Conservation (phyloP, 305 asterid species). For the Plantago coronopus region DNA sequence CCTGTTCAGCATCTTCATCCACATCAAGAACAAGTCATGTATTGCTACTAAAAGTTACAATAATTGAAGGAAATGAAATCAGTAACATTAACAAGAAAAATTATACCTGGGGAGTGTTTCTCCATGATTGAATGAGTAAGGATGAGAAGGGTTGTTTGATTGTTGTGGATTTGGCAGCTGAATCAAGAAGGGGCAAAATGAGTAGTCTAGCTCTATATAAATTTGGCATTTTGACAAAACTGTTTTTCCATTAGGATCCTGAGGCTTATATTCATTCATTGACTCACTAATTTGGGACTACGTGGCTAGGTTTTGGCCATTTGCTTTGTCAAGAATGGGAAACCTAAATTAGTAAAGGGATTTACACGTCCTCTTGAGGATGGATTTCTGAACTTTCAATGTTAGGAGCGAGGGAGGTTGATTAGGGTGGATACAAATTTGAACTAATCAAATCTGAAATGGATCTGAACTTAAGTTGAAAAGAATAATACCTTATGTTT, state of each 20-base stretch:
- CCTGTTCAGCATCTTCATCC: conserved; percentile 30
- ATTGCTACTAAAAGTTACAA: too few species aligned
- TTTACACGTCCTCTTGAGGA: too few species aligned
- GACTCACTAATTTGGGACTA: conserved; percentile 3
- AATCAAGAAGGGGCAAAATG: not conserved
- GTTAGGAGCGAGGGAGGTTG: too few species aligned
- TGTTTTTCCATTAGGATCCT: conserved; percentile 7
- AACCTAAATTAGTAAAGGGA: too few species aligned
- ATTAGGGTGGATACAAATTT: too few species aligned
- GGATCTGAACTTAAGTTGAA: too few species aligned
- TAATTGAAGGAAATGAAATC: not conserved
- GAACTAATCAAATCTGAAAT: too few species aligned
- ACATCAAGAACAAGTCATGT: not conserved
- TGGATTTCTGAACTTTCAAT: too few species aligned
- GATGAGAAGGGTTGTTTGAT: not conserved
- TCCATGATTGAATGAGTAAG: not conserved
- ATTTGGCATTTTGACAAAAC: too few species aligned
- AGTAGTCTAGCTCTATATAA: too few species aligned
- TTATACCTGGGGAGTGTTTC: conserved; percentile 30
- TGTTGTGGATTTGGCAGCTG: not conserved
- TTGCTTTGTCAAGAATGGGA: conserved; percentile 15
- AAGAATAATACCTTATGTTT: too few species aligned
- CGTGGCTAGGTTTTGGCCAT: conserved; percentile 53
- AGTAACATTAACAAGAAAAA: not conserved
- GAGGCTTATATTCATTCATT: conserved; percentile 20